Evolutionary conservation across 306 rosid genomes (phyloP).

Genomic region (Dalbergia cultrata): DNA sequence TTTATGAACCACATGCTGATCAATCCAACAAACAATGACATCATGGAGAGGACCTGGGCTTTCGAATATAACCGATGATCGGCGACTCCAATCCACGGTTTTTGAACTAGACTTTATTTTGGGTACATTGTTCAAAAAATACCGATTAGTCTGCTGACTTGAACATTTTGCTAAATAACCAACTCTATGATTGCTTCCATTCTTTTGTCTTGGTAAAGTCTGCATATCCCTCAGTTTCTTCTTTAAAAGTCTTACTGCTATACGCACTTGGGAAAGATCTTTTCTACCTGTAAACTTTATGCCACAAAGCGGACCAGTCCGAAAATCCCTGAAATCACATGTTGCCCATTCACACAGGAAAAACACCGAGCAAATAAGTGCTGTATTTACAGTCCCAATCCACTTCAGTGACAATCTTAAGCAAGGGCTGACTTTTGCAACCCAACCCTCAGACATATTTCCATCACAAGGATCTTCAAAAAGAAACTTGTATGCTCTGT

Average conservation of each 20-base stretch:
- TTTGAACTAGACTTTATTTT: conserved; percentile 56
- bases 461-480: conserved; percentile 85
- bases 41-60: conserved; percentile 97
- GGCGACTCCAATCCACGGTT: conserved; percentile 31
- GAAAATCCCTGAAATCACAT: conserved; percentile 89
- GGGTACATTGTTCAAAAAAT: conserved; percentile 60
- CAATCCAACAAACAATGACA: conserved; percentile 96
- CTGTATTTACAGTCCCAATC: conserved; percentile 68
- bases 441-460: conserved; percentile 70
- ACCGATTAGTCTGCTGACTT: conserved; percentile 60
- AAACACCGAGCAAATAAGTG: conserved; percentile 80
- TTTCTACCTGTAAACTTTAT: conserved; percentile 80
- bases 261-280: conserved; percentile 81
- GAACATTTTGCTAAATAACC: conserved; percentile 53
- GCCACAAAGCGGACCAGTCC: conserved; percentile 63
- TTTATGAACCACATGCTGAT: conserved; percentile 86
- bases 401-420: conserved; percentile 87
- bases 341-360: conserved; percentile 98
- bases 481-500: conserved; percentile 67
- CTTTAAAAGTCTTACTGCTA: conserved; percentile 81
- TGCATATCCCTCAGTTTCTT: conserved; percentile 68
- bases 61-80: conserved; percentile 64
- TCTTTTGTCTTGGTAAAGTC: conserved; percentile 52
- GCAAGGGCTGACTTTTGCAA: conserved; percentile 80
- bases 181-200: conserved; percentile 47